Base-by-base conservation (phyloP, 1,284 basidiomycete genomes). In the Mycosarcoma mackinlayi region DNA sequence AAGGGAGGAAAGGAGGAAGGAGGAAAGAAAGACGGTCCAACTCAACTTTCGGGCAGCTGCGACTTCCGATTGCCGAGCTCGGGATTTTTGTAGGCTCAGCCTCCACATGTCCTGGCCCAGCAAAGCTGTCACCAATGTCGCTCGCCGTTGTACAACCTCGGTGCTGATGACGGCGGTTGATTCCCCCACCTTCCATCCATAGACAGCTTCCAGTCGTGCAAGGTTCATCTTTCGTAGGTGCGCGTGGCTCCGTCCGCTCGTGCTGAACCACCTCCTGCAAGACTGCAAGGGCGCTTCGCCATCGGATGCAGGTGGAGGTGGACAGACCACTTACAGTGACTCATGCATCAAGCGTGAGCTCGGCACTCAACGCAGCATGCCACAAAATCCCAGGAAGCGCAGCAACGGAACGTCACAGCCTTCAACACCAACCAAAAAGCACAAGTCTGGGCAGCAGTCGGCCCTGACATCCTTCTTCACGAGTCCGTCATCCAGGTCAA, bases 381-480 rank as follows among this genome's bases (percentile, higher is more conserved):
- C 69, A 11, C n/a, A n/a, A n/a, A n/a, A n/a, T n/a, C 55, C 63
- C 28, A 62, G 42, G 31, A 72, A 72, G 50, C 59, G 67, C 9
- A n/a, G 48, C 23, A 45, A 39, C 30, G 53, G 45, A 25, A 14
- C 49, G 24, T 47, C 51, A 24, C 51, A 55, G 23, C 60, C 69
- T 14, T 52, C 56, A 9, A 67, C 69, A 8, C 64, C 64, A 1
- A 55, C 51, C 16, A 72, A 67, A 50, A 72, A 64, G 54, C 37
- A 24, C 3, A 67, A 63, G n/a, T 28, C 31, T 6, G 48, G 51
- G 0, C 54, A 67, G 28, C 69, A 72, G 19, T 53, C 60, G 11
- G 59, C 69, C 21, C 31, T 72, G 28, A 67, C 69, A 13, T 72
- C 57, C 7, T 72, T 72, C 41, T 72, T 72, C 46, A 59, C 60